phyloP scores from a whole-genome alignment of 768 basidiomycete genomes.

The Lactifluus hygrophoroides region DNA sequence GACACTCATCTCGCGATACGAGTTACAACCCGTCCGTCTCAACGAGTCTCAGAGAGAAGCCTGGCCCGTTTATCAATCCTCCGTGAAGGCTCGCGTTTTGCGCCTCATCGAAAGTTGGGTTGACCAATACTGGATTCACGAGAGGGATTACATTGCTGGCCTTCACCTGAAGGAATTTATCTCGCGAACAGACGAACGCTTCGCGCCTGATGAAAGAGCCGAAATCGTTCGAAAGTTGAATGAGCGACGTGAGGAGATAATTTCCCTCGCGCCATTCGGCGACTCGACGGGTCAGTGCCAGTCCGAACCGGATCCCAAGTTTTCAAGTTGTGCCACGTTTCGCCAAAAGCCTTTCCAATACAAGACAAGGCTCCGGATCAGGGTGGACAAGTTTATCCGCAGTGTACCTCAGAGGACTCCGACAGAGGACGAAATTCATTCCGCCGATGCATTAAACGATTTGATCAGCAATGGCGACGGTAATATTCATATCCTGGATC shows the following conservation, averaged over 20 bases:
- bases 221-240: not conserved
- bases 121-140: conserved; percentile 11
- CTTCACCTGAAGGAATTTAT: conserved; percentile 11
- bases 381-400: not conserved
- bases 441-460: conserved; percentile 1
- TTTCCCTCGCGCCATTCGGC: not conserved
- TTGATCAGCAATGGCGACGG: not conserved
- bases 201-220: not conserved
- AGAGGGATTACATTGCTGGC: conserved; percentile 8
- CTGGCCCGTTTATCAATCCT: conserved; percentile 5
- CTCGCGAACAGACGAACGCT: not conserved
- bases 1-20: conserved; percentile 6
- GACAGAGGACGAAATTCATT: not conserved
- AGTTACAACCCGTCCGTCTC: not conserved
- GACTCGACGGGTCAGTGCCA: not conserved
- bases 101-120: conserved; percentile 7
- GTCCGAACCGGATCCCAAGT: not conserved
- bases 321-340: not conserved
- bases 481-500: not conserved
- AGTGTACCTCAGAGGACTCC: not conserved
- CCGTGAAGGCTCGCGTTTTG: not conserved
- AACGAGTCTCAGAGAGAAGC: conserved; percentile 2
- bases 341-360: conserved; percentile 8
- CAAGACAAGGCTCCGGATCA: not conserved
- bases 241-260: conserved; percentile 4